Evolutionary conservation across 2,329 filamentous ascomycete species (phyloP), one percentile per base, ranked within the genome.

Genomic region (Monilinia polystroma): DNA sequence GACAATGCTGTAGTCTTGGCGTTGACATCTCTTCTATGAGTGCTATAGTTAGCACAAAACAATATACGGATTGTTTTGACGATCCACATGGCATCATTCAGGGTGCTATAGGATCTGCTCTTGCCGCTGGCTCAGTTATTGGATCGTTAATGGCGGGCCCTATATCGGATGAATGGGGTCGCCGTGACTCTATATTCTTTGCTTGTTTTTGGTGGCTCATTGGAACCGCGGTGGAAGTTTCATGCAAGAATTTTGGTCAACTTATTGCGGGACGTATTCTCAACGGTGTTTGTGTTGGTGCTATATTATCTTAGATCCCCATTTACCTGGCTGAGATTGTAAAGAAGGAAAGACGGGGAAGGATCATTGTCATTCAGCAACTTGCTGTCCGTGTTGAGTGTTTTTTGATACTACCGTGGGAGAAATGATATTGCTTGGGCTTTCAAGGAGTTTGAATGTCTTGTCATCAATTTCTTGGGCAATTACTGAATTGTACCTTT

Each of bases 111-210:
- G 86, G 83, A 75, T 81, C 78, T 18, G 85, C 85, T 26, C 85
- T 91, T 86, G 85, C 88, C 32, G 88, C 83, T 63, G 89, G 89
- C 45, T 90, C 88, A 0, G 90, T 87, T 78, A 76, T 88, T 41
- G 88, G 87, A 67, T 84, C 88, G 53, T 77, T 88, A n/a, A 66
- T 81, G 60, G 87, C 85, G 47, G 86, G 86, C 41, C 80, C 80
- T 71, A 71, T 87, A 16, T 84, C 85, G 4, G 86, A 90, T 73
- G 78, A 70, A 6, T 76, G 85, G 29, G 83, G 83, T 52, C 79
- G 83, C 53, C 81, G 81, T 69, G 75, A 70, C 8, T 74, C 80
- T 84, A 68, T 79, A 23, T 51, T 69, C 55, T 66, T 56, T 45
- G 56, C 55, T 23, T 62, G 64, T 62, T 52, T 66, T 23, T 60